Evolutionary conservation across 257 asterid genomes (phyloP), one percentile per base, ranked within the genome.

Genomic region (Penstemon barbatus): DNA sequence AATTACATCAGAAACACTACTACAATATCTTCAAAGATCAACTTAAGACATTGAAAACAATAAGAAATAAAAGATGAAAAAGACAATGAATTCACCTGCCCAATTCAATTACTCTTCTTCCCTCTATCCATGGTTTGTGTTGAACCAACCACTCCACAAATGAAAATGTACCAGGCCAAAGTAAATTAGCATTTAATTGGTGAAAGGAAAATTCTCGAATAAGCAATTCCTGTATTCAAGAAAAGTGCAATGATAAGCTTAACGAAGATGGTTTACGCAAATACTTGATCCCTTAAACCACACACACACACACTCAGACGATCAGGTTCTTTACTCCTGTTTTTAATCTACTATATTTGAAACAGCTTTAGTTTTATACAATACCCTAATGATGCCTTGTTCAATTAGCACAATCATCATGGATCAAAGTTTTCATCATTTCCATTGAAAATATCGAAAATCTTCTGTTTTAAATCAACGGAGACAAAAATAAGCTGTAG

Each of bases 121-220:
- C 92, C 44, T 83, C 89, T 45, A 87, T 62, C 89, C 82, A 84
- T 4, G 78, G 59, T 42, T 80, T 79, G 66, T 90, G 82, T 48
- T 87, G 80, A 70, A 76, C 89, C 69, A 93, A 51, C 99, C 97
- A 93, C 73, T 88, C 96, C 0, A 87, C 84, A 78, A 93, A 93
- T 43, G 96, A 87, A 83, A 93, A 93, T 8, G 97, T 87, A 63
- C 99, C 99, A 11, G 99, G 99, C 99, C 97, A 93, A 68, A 90
- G 84, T 44, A 93, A 78, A 84, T 93, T 93, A 69, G 97, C 97
- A 78, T 93, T 93, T 72, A 90, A 67, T 80, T 86, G 87, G 80
- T 92, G 98, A 77, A 92, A 92, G 5, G 91, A 82, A 85, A 90
- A 92, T 51, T 92, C 98, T 57, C 87, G 87, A 44, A 92, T 46